Base-by-base conservation (phyloP, 2,329 filamentous ascomycete species). In the Helotiales sp. region DNA sequence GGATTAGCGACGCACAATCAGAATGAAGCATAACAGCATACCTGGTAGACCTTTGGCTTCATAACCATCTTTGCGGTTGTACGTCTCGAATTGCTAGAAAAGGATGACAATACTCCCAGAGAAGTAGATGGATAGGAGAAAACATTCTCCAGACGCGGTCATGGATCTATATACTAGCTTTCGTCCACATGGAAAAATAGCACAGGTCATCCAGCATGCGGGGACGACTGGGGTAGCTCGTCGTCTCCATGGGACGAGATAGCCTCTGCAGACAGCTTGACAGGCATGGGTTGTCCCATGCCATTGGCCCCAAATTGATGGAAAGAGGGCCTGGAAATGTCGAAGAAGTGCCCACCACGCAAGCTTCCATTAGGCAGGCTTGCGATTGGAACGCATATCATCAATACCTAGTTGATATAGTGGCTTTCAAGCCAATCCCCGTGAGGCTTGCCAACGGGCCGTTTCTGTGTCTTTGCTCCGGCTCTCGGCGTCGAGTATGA, bases 41-140 rank as follows among this genome's bases (percentile, higher is more conserved):
- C 58, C 51, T 57, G 58, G 51, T 57, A 60, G 17, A 60, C 44
- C 54, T 57, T 57, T 19, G 54, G 54, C 19, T 34, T 36, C 27
- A 60, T 49, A 54, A 56, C 57, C 58, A 60, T 60, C 38, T 49
- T 60, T 54, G 38, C 51, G 38, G 25, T 34, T 57, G 30, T 15
- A 10, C 9, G 40, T 12, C 27, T 2, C 40, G 27, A 44, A 24
- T 5, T 15, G 19, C 36, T 25, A 44, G 22, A 24, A 27, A n/a
- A 44, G 38, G 6, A 42, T 15, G 22, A 27, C 40, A 25, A 24
- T 15, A 12, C 40, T 36, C 40, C 36, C 47, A 42, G 33, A 27
- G 25, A 55, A 55, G 30, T 42, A 29, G 33, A 13, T 5, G n/a
- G 12, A 13, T 17, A 44, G 40, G 19, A n/a, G 40, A 44, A n/a